Evolutionary conservation across 805 yeast species (phyloP).

Genomic region (Cephaloascus fragrans): DNA sequence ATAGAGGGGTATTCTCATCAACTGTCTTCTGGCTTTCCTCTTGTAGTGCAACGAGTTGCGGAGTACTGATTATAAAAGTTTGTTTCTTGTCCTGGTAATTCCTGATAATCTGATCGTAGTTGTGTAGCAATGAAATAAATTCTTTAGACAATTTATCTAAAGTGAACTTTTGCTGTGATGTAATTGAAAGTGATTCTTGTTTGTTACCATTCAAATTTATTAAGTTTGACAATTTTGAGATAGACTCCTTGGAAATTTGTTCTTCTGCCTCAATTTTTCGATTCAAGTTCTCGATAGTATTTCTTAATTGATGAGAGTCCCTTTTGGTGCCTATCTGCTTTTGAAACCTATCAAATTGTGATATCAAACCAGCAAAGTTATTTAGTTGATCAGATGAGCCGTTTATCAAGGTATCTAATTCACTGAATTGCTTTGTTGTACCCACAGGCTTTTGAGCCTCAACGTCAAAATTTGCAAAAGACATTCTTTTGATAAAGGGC

Average conservation of each 20-base stretch:
- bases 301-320: constrained; percentile 30
- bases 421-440: constrained; percentile 8
- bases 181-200: no score
- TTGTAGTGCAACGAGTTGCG: constrained; percentile 10
- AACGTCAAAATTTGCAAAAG: constrained; percentile 42
- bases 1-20: not conserved
- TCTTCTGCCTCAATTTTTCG: constrained; percentile 21
- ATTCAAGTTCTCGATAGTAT: constrained; percentile 19
- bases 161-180: constrained; percentile 24
- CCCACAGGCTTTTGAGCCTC: constrained; percentile 33
- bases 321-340: constrained; percentile 42
- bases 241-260: constrained; percentile 3
- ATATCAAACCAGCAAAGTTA: constrained; percentile 38
- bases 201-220: not conserved
- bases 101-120: constrained; percentile 30
- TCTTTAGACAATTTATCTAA: constrained; percentile 48
- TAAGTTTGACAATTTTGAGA: not conserved
- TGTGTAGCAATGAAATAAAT: constrained; percentile 39
- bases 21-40: constrained; percentile 6
- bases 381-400: constrained; percentile 31
- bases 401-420: constrained; percentile 20
- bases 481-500: no score
- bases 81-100: constrained; percentile 40
- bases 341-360: constrained; percentile 37
- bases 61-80: constrained; percentile 11